These are phyloP conservation scores for Amyloporia xantha DNA, from an alignment of 768 basidiomycete genomes.

Conservation along the genomic window DNA sequence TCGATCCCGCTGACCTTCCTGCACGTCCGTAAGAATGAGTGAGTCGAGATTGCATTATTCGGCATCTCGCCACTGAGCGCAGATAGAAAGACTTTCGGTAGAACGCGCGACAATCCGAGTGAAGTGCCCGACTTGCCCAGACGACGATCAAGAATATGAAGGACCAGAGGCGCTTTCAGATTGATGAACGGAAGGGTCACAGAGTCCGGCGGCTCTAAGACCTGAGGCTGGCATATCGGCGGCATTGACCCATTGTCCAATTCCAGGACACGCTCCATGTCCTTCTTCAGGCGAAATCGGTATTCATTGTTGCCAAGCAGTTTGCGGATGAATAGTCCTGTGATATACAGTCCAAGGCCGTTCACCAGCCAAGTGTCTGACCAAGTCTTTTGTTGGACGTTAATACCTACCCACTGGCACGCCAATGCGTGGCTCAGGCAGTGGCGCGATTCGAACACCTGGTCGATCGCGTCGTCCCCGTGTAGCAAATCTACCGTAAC, in stretches of 20 bases:
- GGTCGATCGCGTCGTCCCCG: constrained; percentile 86
- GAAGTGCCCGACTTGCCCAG: constrained; percentile 94
- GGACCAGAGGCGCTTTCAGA: constrained; percentile 90
- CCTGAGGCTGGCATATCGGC: constrained; percentile 89
- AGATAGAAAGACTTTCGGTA: constrained; percentile 91
- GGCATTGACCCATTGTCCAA: constrained; percentile 85
- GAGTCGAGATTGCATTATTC: constrained; percentile 82
- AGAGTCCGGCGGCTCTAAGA: constrained; percentile 78
- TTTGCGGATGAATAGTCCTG: constrained; percentile 79
- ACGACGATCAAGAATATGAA: constrained; percentile 91
- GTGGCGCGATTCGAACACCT: constrained; percentile 86
- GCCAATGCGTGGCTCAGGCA: constrained; percentile 83
- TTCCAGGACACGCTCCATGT: constrained; percentile 88
- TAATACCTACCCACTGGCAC: constrained; percentile 95
- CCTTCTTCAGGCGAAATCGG: constrained; percentile 89
- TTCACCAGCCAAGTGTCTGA: constrained; percentile 97
- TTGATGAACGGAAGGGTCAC: constrained; percentile 82
- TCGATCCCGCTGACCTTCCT: constrained; percentile 92
- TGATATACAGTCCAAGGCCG: constrained; percentile 86
- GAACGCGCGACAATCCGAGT: constrained; percentile 86
- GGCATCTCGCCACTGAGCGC: constrained; percentile 87
- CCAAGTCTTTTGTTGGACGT: constrained; percentile 89
- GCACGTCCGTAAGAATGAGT: constrained; percentile 85
- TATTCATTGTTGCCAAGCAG: constrained; percentile 96
- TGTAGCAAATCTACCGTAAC: constrained; percentile 78